Conservation (phyloP, 2,329 filamentous ascomycete genomes). For the Cladosporium sphaerospermum region DNA sequence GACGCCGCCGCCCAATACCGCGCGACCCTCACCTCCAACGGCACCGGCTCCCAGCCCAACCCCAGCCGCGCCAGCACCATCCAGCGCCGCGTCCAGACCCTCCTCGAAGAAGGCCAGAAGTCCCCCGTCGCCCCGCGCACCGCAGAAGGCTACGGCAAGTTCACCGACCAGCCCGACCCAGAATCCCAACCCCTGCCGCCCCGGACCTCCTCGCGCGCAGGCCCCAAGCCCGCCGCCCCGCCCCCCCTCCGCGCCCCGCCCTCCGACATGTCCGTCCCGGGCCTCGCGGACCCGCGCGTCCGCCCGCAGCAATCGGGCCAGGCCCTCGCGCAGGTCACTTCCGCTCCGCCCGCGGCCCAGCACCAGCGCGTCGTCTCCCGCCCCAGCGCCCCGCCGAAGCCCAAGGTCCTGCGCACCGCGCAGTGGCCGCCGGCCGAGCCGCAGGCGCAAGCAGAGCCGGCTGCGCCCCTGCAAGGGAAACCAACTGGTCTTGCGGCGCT, state of each 20-base stretch:
- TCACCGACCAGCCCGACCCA: conserved; percentile 51
- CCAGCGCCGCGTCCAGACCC: conserved; percentile 80
- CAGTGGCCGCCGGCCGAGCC: conserved; percentile 17
- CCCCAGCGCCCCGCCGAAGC: conserved; percentile 55
- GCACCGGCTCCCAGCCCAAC: conserved; percentile 46
- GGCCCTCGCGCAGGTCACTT: conserved; percentile 9
- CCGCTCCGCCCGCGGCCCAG: background rate
- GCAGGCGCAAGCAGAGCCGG: background rate
- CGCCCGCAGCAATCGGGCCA: conserved; percentile 6
- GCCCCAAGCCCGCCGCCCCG: background rate
- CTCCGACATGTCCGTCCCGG: background rate
- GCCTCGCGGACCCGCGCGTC: conserved; percentile 1
- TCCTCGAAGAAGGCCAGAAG: conserved; percentile 68
- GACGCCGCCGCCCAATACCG: conserved; percentile 85
- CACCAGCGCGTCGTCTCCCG: conserved; percentile 30
- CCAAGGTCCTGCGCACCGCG: conserved; percentile 48
- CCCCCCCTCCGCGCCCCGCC: background rate
- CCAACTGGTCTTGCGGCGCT: conserved; percentile 29
- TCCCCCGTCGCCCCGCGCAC: conserved; percentile 56
- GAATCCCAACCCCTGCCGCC: background rate
- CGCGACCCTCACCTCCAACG: conserved; percentile 61
- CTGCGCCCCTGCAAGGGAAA: conserved; percentile 9
- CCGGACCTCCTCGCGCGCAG: background rate
- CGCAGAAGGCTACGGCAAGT: conserved; percentile 84
- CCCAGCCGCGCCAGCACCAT: conserved; percentile 71